Base-by-base conservation (phyloP, 176 grass and related monocot genomes). In the Pontederia crassipes region DNA sequence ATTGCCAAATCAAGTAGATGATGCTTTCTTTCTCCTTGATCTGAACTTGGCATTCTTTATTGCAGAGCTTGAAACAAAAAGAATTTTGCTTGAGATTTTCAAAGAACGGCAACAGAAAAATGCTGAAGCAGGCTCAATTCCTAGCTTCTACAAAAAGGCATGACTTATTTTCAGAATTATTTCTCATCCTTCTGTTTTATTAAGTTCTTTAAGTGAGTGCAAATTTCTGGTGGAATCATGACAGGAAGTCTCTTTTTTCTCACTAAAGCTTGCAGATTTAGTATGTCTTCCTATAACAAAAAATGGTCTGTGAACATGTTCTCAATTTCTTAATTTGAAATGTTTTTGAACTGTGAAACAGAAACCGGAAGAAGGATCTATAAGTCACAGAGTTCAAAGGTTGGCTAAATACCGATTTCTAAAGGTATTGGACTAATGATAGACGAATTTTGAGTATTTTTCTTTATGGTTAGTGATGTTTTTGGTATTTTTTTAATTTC, bases 121-220 rank as follows among this genome's bases (percentile, higher is more conserved):
- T 73, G 78, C 81, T 27, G 82, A 92, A 92, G 87, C 88, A 77
- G 93, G 93, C 73, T 88, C 93, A 14, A 89, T 98, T 55, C 93
- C 93, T 78, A 86, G 86, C 83, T 98, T 92, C 51, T 98, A 98
- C 74, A 98, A 98, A 75, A 98, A 98, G 93, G 88, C 86, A 68
- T 61, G 4, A 40, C 6, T 65, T 55, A 26, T 74, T 48, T 8
- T 1, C 16, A 28, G 27, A 9, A 45, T 64, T 64, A 9, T 17
- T 24, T 18, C 8, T 15, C 9, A 8, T n/a, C 1, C 18, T 63
- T 28, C n/a, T 17, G 12, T 63, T 55, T 46, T 8, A n/a, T 17
- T 12, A 4, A 17, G 46, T 46, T 45, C 18, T 46, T 18, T 32
- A 24, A 40, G 57, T 0, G 32, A 13, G 52, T 46, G 10, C 2